Evolutionary conservation across 805 yeast species (phyloP).

Genomic region (Saccharomycopsis malanga): DNA sequence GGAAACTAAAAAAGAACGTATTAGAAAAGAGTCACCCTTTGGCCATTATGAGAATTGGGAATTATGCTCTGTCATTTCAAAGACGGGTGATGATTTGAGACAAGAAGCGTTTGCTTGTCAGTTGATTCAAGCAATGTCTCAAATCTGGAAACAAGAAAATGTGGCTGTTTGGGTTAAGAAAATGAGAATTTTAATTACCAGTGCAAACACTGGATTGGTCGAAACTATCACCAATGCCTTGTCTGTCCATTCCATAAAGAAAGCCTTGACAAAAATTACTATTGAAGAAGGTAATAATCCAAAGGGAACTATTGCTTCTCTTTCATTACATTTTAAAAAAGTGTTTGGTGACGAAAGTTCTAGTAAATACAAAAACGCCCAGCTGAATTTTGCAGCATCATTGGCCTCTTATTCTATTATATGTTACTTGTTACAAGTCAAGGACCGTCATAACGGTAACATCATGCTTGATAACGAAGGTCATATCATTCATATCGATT

Average conservation of each 20-base stretch:
- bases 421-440: constrained; percentile 83
- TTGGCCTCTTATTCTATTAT: constrained; percentile 89
- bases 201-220: constrained; percentile 85
- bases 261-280: constrained; percentile 75
- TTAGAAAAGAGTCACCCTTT: constrained; percentile 65
- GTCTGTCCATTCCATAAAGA: constrained; percentile 90
- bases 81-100: constrained; percentile 90
- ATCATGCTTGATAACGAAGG: constrained; percentile 96
- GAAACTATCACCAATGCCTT: constrained; percentile 95
- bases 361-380: constrained; percentile 60
- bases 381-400: constrained; percentile 76
- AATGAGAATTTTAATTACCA: constrained; percentile 88
- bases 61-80: constrained; percentile 88
- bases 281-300: constrained; percentile 60
- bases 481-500: constrained; percentile 90
- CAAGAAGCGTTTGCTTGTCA: constrained; percentile 99
- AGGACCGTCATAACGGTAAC: constrained; percentile 96
- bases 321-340: constrained; percentile 70
- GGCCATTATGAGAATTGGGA: constrained; percentile 95
- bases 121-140: constrained; percentile 77
- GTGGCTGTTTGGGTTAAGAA: constrained; percentile 85
- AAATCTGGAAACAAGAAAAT: constrained; percentile 66
- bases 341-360: constrained; percentile 63
- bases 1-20: constrained; percentile 73
- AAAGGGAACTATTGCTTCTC: constrained; percentile 60